phyloP scores from a whole-genome alignment of 441 rosid genomes.

The Theobroma grandiflorum region DNA sequence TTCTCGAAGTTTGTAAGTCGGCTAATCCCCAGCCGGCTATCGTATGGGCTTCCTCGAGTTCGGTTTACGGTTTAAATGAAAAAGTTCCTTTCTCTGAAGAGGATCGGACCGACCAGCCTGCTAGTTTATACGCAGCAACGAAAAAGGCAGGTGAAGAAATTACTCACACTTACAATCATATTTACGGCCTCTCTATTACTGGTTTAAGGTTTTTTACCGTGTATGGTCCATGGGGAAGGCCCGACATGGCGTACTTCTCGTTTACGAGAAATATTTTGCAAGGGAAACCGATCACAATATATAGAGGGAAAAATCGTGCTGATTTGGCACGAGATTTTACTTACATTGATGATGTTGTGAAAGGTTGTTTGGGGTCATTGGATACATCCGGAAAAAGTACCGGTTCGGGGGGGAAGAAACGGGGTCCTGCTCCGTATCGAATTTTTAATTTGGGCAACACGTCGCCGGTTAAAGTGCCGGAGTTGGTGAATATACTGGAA shows the following conservation, averaged over 20 bases:
- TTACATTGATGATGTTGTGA: slow-evolving; percentile 89
- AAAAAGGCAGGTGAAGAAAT: slow-evolving; percentile 96
- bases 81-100: slow-evolving; percentile 81
- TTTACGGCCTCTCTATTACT: slow-evolving; percentile 88
- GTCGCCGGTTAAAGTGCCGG: slow-evolving; percentile 85
- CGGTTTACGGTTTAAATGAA: slow-evolving; percentile 86
- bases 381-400: slow-evolving; percentile 84
- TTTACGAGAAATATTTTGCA: slow-evolving; percentile 82
- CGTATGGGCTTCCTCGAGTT: slow-evolving; percentile 96
- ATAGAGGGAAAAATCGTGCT: slow-evolving; percentile 79
- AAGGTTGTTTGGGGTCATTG: slow-evolving; percentile 83
- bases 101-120: slow-evolving; percentile 86
- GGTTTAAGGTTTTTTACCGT: slow-evolving; percentile 93
- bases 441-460: slow-evolving; percentile 89
- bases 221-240: slow-evolving; percentile 96
- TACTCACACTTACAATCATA: slow-evolving; percentile 89
- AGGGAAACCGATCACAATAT: slow-evolving; percentile 83
- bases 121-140: slow-evolving; percentile 92
- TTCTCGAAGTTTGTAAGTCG: slow-evolving; percentile 77
- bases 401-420: slow-evolving; percentile 85
- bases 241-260: slow-evolving; percentile 95
- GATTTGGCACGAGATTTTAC: slow-evolving; percentile 93
- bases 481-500: slow-evolving; percentile 75
- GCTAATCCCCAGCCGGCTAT: slow-evolving; percentile 90
- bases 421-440: slow-evolving; percentile 78